Evolutionary conservation across 495 filamentous ascomycete species (phyloP), one percentile per base, ranked within the genome.

Genomic region (Margaritispora aquatica): DNA sequence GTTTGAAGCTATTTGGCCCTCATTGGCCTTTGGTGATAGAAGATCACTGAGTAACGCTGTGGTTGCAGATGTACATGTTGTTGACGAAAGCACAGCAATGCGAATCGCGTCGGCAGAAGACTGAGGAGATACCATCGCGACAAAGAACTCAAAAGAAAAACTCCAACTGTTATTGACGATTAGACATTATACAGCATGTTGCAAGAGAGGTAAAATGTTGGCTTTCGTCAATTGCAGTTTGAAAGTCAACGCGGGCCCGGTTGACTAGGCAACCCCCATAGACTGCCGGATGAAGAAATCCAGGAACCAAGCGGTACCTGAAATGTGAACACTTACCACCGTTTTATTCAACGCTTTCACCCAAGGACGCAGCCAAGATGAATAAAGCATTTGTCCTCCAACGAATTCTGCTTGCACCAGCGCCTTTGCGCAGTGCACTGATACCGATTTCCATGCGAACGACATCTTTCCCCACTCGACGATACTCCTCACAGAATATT

Each of bases 61-160:
- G 8, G 71, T 82, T 5, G 73, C 60, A 26, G 78, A 72, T 19
- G 78, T 77, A 63, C 82, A 84, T 64, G 79, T 80, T 61, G 77
- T 73, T 44, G 75, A 66, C 15, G 80, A 79, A 24, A 71, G 55
- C 34, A 82, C 73, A 15, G 80, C 76, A 55, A 68, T 66, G 66
- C 79, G 76, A 65, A 84, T 74, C n/a, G 75, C 71, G 54, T 81
- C 80, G 47, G 71, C 73, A 27, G 71, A 71, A 8, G 69, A 58
- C 54, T 67, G 61, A 57, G 71, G 38, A 26, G 78, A 71, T 66
- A 74, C 71, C 80, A 83, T 82, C 62, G 67, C 59, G 36, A 62
- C 59, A 58, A 47, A 55, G 34, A 51, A 49, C 17, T 29, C 44
- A 54, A 20, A 38, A 10, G 21, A 47, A 44, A 26, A 48, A 10